Conservation (phyloP, 805 yeast species). For the Kodamaea lidongshanica region DNA sequence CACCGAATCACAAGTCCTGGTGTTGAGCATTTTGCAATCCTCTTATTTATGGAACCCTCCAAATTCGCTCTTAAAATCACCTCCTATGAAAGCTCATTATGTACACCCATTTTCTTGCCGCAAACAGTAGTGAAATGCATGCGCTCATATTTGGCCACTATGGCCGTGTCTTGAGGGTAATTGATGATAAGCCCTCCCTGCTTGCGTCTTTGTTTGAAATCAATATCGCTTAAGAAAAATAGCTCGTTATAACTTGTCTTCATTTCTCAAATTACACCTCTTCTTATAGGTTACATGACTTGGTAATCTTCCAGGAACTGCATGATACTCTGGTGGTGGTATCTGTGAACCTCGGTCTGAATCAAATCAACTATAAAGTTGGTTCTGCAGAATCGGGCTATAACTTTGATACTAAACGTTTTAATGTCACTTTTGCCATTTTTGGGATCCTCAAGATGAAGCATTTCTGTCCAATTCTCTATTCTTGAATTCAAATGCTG, state of each 20-base stretch:
- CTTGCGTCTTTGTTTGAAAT: slow-evolving; percentile 3
- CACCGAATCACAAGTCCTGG: slow-evolving; percentile 61
- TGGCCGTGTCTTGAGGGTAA: slow-evolving; percentile 11
- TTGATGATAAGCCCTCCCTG: slow-evolving; percentile 4
- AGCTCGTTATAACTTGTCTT: slow-evolving; percentile 14
- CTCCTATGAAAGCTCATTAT: slow-evolving; percentile 13
- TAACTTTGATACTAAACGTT: slow-evolving; percentile 10
- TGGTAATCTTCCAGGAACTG: slow-evolving; percentile 22
- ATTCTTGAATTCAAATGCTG: slow-evolving; percentile 17
- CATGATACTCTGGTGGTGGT: slow-evolving; percentile 15
- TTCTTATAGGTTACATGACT: slow-evolving; percentile 15
- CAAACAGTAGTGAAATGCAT: slow-evolving; percentile 15
- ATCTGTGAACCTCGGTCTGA: slow-evolving; percentile 23
- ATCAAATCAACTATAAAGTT: slow-evolving; percentile 13
- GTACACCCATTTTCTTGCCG: slow-evolving; percentile 4
- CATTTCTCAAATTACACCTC: slow-evolving; percentile 20
- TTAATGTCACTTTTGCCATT: not conserved
- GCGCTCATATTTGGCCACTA: slow-evolving; percentile 20
- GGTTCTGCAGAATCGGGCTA: slow-evolving; percentile 13
- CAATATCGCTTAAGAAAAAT: slow-evolving; percentile 11
- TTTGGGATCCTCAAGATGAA: too few species aligned
- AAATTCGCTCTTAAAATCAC: slow-evolving; percentile 14
- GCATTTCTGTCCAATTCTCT: slow-evolving; percentile 5
- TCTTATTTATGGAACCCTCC: slow-evolving; percentile 9
- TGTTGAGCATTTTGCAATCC: slow-evolving; percentile 32